Evolutionary conservation across 2,329 filamentous ascomycete species (phyloP).

Genomic region (Escovopsis weberi): DNA sequence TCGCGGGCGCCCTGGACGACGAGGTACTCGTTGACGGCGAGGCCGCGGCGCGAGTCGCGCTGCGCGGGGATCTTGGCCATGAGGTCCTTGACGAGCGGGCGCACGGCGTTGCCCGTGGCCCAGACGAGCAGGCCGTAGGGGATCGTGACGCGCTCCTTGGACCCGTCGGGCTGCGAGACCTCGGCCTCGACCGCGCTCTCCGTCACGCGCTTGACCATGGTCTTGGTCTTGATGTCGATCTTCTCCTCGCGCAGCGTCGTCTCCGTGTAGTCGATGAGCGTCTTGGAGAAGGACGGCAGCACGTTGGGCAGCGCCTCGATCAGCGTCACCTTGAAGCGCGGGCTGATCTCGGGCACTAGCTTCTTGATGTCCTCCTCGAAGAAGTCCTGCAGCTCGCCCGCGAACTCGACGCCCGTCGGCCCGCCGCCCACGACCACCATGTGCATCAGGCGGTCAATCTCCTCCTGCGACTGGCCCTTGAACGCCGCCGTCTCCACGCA

Average conservation of each 20-base stretch:
- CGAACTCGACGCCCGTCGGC: slow-evolving; percentile 95
- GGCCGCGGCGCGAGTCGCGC: slow-evolving; percentile 84
- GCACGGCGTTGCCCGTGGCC: slow-evolving; percentile 93
- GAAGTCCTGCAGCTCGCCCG: slow-evolving; percentile 95
- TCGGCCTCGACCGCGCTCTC: slow-evolving; percentile 89
- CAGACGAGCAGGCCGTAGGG: slow-evolving; percentile 95
- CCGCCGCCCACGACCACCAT: slow-evolving; percentile 95
- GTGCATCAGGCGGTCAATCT: slow-evolving; percentile 87
- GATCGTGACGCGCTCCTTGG: slow-evolving; percentile 66
- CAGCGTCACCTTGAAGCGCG: slow-evolving; percentile 92
- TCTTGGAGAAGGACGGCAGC: slow-evolving; percentile 96
- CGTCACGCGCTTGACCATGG: slow-evolving; percentile 95
- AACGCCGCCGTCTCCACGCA: slow-evolving; percentile 97
- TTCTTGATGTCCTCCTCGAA: slow-evolving; percentile 98
- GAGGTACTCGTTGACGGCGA: slow-evolving; percentile 96
- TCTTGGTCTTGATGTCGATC: slow-evolving; percentile 95
- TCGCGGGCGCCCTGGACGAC: slow-evolving; percentile 95
- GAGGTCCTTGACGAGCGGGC: slow-evolving; percentile 78
- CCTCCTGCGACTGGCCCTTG: slow-evolving; percentile 82
- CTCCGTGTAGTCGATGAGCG: slow-evolving; percentile 98
- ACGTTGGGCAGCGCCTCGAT: slow-evolving; percentile 96
- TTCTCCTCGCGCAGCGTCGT: slow-evolving; percentile 98
- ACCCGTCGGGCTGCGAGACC: slow-evolving; percentile 64
- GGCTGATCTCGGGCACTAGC: slow-evolving; percentile 88
- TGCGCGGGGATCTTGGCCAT: slow-evolving; percentile 88